Evolutionary conservation across 1,139 yeast species (phyloP), one percentile per base, ranked within the genome.

Genomic region (Blastobotrys proliferans): DNA sequence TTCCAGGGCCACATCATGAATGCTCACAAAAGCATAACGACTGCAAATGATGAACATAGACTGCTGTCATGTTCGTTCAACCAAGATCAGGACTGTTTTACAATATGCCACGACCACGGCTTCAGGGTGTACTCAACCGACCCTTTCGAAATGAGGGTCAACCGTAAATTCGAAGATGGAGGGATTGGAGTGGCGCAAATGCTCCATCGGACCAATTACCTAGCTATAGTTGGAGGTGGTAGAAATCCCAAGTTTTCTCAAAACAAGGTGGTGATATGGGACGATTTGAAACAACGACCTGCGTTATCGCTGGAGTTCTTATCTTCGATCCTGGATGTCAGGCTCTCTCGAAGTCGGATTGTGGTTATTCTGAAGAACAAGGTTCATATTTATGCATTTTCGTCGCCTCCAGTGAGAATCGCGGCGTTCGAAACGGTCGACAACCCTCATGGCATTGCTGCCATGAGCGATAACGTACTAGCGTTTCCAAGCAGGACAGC

Each of bases 191-290:
- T 74, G 32, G 77, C 83, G 2, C 73, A 83, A 41, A 86, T 90
- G 95, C 78, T 90, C 11, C 86, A 87, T 60, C 73, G 96, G 36
- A 88, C 97, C 1, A 90, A 90, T 64, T 88, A 88, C 60, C 72
- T 90, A 45, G 96, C 92, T 1, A 64, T 90, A 35, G 87, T 88
- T 1, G 96, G 97, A 0, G 95, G 96, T 9, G 96, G 96, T 0
- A 72, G 74, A 48, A 73, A 74, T 47, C 96, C 96, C 27, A 73
- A 77, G 53, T 84, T 79, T 56, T 84, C 95, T 1, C 73, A 77
- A 53, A 86, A 86, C 63, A 83, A 83, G 59, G 66, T 68, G 38
- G 74, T 87, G 26, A 81, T 90, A 13, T 90, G 97, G 96, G 97
- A 90, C 63, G 97, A 90, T 60, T 63, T 86, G 49, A 84, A 86